Percentiles rank a stretch among this genome's conserved stretches.
phyloP scores from a whole-genome alignment of 257 asterid species.

The Fraxinus anomala region DNA sequence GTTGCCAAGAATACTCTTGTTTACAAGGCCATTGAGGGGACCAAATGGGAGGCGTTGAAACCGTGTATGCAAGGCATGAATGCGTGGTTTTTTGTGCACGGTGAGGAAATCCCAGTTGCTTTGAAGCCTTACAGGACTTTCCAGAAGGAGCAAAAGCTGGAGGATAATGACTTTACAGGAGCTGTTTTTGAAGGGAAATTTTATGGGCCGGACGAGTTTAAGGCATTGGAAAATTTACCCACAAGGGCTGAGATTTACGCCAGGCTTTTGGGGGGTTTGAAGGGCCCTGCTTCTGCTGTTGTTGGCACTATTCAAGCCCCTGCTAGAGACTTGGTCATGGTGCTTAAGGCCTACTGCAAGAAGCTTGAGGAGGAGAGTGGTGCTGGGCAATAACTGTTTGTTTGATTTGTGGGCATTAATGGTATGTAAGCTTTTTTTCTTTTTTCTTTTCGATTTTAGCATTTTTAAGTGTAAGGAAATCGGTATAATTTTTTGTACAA shows the following conservation, averaged over 20 bases:
- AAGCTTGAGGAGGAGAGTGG: slow-evolving; percentile 72
- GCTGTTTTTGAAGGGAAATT: slow-evolving; percentile 93
- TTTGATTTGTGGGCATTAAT: neutral
- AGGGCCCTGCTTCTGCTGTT: slow-evolving; percentile 91
- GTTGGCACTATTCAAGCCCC: slow-evolving; percentile 93
- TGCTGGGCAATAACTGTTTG: slow-evolving; percentile 38
- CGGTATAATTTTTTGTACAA: slow-evolving; percentile 30
- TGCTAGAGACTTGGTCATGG: slow-evolving; percentile 77
- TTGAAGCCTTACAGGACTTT: slow-evolving; percentile 78
- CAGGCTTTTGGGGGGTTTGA: slow-evolving; percentile 64
- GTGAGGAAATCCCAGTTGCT: slow-evolving; percentile 94
- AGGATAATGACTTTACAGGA: slow-evolving; percentile 76
- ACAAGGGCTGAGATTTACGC: slow-evolving; percentile 78
- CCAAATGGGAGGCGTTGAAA: slow-evolving; percentile 75
- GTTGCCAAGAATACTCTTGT: slow-evolving; percentile 92
- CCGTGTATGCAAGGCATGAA: slow-evolving; percentile 98
- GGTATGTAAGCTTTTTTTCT: slow-evolving; percentile 25
- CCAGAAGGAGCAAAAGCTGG: slow-evolving; percentile 86
- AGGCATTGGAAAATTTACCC: slow-evolving; percentile 74
- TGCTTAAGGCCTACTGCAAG: slow-evolving; percentile 74
- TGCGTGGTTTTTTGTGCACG: slow-evolving; percentile 87
- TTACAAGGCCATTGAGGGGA: slow-evolving; percentile 81
- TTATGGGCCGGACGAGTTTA: slow-evolving; percentile 75
- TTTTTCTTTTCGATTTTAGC: slow-evolving; percentile 9
- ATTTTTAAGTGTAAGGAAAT: slow-evolving; percentile 14